Evolutionary conservation across 1,284 basidiomycete genomes (phyloP), one percentile per base, ranked within the genome.

Genomic region (Entoloma clypeatum): DNA sequence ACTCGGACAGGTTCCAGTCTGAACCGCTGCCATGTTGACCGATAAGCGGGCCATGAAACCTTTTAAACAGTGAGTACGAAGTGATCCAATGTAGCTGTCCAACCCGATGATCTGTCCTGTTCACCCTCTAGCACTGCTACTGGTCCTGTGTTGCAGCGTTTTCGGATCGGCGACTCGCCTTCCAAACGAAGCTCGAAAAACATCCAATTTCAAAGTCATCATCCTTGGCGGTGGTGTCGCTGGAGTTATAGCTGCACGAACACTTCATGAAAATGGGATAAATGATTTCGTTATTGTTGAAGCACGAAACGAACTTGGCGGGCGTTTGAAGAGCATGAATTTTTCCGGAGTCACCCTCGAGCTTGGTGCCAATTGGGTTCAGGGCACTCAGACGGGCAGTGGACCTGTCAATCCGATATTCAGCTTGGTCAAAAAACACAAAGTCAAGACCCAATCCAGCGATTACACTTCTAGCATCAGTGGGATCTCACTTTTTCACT

Each of bases 351-450:
- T 65, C 40, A 68, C 67, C 0, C 59, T 86, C 21, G 83, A 86
- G 56, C 57, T 74, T 7, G 82, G 84, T 14, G 74, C 81, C 10
- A 83, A 82, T 53, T 86, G 84, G 83, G 69, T 86, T 25, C 81
- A 86, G 52, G 83, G 84, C 6, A 79, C 78, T 3, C 74, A 77
- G 25, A 47, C 43, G 0, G 71, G 64, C 4, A 55, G 65, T 38
- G 77, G 77, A 7, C 66, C 69, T 22, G 63, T 64, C 7, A 85
- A 85, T 55, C 81, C 81, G 3, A 77, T 84, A 8, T 74, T 72
- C 55, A 61, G 61, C n/a, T 62, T 86, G 29, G 77, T 77, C 5
- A 59, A 71, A 53, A 81, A 80, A 48, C 74, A 81, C 53, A 66
- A 69, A 6, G 48, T 83, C 14, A 60, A 65, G 47, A 75, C 73